phyloP scores from a whole-genome alignment of 75 land plant species.

The Sequoia sempervirens region DNA sequence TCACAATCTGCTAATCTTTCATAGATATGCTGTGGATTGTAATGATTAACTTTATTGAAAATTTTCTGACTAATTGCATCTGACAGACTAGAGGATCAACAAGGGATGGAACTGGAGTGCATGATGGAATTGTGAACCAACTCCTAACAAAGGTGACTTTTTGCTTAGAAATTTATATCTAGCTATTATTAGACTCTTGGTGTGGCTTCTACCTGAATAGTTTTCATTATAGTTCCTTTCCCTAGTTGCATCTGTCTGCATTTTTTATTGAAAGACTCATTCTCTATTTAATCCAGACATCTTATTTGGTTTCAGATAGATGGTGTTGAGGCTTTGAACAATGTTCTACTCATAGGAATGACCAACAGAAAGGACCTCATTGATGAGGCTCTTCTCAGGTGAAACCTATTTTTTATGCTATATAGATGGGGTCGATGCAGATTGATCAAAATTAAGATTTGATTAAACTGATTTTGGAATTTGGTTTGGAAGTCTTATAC shows the following conservation, averaged over 20 bases:
- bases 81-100: conserved; percentile 90
- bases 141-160: conserved; percentile 85
- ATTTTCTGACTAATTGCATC: background rate
- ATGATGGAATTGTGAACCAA: conserved; percentile 98
- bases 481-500: background rate
- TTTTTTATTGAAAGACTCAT: background rate
- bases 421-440: background rate
- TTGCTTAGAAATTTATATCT: background rate
- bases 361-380: conserved; percentile 97
- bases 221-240: background rate
- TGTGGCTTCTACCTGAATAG: background rate
- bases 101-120: conserved; percentile 97
- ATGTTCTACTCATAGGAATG: conserved; percentile 97
- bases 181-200: background rate
- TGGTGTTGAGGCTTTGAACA: conserved; percentile 96
- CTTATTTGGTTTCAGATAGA: conserved; percentile 65
- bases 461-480: background rate
- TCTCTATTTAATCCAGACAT: background rate
- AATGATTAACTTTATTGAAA: background rate
- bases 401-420: background rate
- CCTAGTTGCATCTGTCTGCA: background rate
- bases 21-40: background rate
- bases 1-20: background rate
- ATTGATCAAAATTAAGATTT: background rate
- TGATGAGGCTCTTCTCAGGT: conserved; percentile 96